Conservation (phyloP, 805 yeast species). For the Zygosaccharomyces lentus region DNA sequence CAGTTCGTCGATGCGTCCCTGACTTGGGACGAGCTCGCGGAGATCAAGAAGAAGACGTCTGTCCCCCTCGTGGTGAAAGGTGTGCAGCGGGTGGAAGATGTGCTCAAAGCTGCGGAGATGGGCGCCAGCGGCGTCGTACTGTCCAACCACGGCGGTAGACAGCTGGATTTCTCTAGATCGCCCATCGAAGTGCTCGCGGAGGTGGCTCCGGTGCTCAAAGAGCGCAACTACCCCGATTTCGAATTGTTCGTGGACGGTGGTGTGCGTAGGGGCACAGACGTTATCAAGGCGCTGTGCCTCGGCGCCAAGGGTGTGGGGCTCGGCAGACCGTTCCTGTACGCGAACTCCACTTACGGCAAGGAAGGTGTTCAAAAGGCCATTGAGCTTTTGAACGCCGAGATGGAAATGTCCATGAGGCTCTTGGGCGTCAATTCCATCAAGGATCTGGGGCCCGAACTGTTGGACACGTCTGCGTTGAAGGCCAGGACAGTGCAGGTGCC, state of each 20-base stretch:
- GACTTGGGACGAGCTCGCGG: slow-evolving; percentile 60
- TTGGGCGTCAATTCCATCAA: slow-evolving; percentile 63
- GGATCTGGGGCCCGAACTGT: slow-evolving; percentile 54
- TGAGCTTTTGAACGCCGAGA: slow-evolving; percentile 61
- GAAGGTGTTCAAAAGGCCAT: slow-evolving; percentile 58
- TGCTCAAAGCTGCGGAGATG: slow-evolving; percentile 61
- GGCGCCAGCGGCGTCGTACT: slow-evolving; percentile 77
- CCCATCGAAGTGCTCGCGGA: slow-evolving; percentile 74
- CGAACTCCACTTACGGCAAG: slow-evolving; percentile 60
- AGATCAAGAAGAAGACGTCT: slow-evolving; percentile 51
- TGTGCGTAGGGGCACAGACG: slow-evolving; percentile 62
- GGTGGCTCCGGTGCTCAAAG: slow-evolving; percentile 49
- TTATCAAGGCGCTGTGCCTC: slow-evolving; percentile 59
- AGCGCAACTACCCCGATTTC: slow-evolving; percentile 44
- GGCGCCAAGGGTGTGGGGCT: slow-evolving; percentile 71
- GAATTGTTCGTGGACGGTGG: slow-evolving; percentile 68
- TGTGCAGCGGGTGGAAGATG: slow-evolving; percentile 80
- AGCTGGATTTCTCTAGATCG: slow-evolving; percentile 76
- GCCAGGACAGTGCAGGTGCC: slow-evolving; percentile 44
- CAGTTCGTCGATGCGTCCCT: slow-evolving; percentile 72
- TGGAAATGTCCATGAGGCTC: slow-evolving; percentile 73
- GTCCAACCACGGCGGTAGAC: slow-evolving; percentile 90
- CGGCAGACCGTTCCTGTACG: slow-evolving; percentile 63
- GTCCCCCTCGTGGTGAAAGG: slow-evolving; percentile 76
- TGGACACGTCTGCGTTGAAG: slow-evolving; percentile 51